Evolutionary conservation across 2,329 filamentous ascomycete genomes (phyloP), one percentile per base, ranked within the genome.

Genomic region (Aspergillus sergii): DNA sequence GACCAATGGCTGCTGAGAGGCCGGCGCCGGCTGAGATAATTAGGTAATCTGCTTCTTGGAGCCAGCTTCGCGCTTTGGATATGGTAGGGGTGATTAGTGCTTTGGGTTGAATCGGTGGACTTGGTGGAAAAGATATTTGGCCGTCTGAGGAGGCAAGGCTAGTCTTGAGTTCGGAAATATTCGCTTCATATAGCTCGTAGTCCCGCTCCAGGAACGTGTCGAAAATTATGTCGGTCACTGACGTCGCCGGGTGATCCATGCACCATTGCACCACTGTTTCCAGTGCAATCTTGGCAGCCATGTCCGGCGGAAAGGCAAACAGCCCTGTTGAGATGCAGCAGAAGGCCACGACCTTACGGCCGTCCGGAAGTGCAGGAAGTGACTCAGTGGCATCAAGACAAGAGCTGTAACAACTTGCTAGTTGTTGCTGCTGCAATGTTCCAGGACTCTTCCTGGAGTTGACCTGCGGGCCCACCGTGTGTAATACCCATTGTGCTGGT

Each of bases 261-360:
- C 61, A 64, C 70, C 70, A 71, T 11, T 53, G 23, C 0, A 60
- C 21, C 1, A 71, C 70, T 1, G 64, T 57, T 3, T 64, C 41
- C 12, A 71, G 32, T 0, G 70, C 69, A 57, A 72, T 66, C 1
- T 30, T 21, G 3, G 66, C 68, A 0, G 70, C 70, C 1, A 64
- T 21, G 2, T 64, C 60, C 2, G 68, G 59, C 11, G 70, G 70
- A 12, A 70, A 71, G 0, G 68, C 69, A 57, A 72, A 72, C 5
- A 72, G n/a, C 0, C 70, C 69, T 0, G 69, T 72, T 4, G 70
- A 70, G n/a, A 71, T 71, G 8, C 70, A 69, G 51, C 69, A 71
- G 30, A 72, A 68, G 1, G 48, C 70, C 4, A 72, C 26, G 0
- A 64, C 61, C 30, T 72, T 72, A 21, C 64, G 41, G 1, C 66